Conservation (phyloP, 2,329 filamentous ascomycete genomes). For the Colletotrichum kahawae region DNA sequence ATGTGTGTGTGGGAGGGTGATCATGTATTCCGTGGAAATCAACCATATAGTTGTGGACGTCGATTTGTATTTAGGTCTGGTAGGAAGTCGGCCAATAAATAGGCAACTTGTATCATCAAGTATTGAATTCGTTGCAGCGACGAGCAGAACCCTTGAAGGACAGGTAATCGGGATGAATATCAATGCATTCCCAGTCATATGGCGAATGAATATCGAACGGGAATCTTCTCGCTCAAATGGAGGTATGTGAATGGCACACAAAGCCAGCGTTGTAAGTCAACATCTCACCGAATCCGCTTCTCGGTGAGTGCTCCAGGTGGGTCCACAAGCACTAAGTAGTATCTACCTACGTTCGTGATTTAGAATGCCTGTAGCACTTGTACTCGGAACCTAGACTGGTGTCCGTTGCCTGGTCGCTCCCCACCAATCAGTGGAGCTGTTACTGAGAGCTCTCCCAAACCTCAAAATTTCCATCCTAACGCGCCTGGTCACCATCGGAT, state of each 20-base stretch:
- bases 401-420: slow-evolving; percentile 20
- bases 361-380: neutral
- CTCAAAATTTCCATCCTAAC: slow-evolving; percentile 18
- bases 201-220: neutral
- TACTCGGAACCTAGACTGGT: neutral
- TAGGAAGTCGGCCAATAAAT: neutral
- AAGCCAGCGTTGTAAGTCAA: neutral
- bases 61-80: neutral
- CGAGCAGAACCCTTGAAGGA: neutral
- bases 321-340: neutral
- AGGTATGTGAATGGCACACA: neutral
- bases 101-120: neutral
- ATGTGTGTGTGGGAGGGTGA: too few species aligned
- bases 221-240: neutral
- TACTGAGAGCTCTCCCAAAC: slow-evolving; percentile 19
- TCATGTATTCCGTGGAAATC: neutral
- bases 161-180: accelerated
- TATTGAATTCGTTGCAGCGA: neutral
- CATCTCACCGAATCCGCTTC: neutral
- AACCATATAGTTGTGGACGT: neutral
- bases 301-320: neutral
- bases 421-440: slow-evolving; percentile 23
- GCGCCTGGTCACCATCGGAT: slow-evolving; percentile 1
- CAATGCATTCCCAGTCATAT: accelerated
- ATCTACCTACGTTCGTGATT: neutral